Percentiles rank a stretch among this genome's conserved stretches.
Conservation (phyloP, 164 flowering plant species). For the Berberis thunbergii region DNA sequence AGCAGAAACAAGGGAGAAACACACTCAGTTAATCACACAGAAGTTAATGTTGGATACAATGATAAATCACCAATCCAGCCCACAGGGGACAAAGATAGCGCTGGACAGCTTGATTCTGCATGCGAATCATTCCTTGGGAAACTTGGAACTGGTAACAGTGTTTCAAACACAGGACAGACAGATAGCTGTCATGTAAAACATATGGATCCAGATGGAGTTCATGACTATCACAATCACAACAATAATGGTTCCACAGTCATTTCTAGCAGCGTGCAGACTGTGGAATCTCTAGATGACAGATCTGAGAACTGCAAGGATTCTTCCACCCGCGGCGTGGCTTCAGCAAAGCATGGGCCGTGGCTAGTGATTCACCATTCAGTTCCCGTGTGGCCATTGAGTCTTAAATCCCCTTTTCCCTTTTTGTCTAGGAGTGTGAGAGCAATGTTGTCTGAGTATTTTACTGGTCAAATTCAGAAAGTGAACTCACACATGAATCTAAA, state of each 20-base stretch:
- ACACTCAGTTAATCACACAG: slow-evolving; percentile 8
- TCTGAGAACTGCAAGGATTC: slow-evolving; percentile 20
- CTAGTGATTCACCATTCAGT: slow-evolving; percentile 14
- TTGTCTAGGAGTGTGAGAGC: slow-evolving; percentile 20
- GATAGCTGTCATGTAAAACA: background rate
- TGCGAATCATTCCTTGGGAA: slow-evolving; percentile 4
- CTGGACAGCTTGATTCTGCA: background rate
- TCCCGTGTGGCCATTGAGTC: slow-evolving; percentile 18
- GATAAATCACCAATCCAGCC: slow-evolving; percentile 10
- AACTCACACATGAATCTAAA: slow-evolving; percentile 35
- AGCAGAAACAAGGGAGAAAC: slow-evolving; percentile 8
- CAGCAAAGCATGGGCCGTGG: slow-evolving; percentile 21
- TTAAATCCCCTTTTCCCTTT: slow-evolving; percentile 22
- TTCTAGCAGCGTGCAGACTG: slow-evolving; percentile 12
- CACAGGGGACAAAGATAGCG: slow-evolving; percentile 8
- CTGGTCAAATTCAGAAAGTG: slow-evolving; percentile 35
- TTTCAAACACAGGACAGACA: slow-evolving; percentile 9
- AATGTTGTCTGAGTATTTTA: slow-evolving; percentile 26
- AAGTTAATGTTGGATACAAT: slow-evolving; percentile 7
- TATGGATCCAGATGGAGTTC: slow-evolving; percentile 10
- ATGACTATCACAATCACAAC: slow-evolving; percentile 8
- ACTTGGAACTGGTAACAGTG: slow-evolving; percentile 9
- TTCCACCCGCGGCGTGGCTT: slow-evolving; percentile 15
- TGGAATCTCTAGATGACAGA: slow-evolving; percentile 16
- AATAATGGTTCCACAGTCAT: slow-evolving; percentile 8